Evolutionary conservation across 1,284 basidiomycete species (phyloP).

Genomic region (Volvariella surrecta): DNA sequence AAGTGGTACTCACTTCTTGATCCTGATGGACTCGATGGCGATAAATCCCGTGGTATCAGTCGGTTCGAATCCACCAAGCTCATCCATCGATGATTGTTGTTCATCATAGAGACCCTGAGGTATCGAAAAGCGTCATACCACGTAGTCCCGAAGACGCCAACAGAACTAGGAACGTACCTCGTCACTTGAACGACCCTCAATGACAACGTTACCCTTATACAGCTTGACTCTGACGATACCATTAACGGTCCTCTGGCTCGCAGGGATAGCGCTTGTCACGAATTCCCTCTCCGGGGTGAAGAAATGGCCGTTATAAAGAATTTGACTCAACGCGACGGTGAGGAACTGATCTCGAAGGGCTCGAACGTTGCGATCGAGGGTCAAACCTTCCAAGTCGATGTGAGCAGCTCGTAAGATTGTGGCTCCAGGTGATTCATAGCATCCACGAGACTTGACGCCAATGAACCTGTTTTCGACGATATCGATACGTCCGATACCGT

Average conservation of each 20-base stretch:
- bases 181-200: constrained; percentile 87
- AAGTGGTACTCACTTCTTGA: constrained; percentile 73
- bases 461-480: constrained; percentile 99
- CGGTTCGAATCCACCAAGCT: constrained; percentile 95
- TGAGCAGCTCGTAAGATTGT: constrained; percentile 95
- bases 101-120: constrained; percentile 88
- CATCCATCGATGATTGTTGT: constrained; percentile 98
- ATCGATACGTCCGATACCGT: constrained; percentile 95
- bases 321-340: constrained; percentile 83
- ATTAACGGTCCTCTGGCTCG: constrained; percentile 95
- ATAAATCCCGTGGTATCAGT: constrained; percentile 92
- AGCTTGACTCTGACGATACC: constrained; percentile 86
- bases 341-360: constrained; percentile 93
- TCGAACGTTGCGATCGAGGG: constrained; percentile 95
- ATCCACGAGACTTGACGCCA: constrained; percentile 97
- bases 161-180: constrained; percentile 57
- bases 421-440: constrained; percentile 96
- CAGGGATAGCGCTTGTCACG: constrained; percentile 80
- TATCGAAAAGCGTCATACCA: constrained; percentile 3
- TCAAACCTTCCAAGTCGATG: constrained; percentile 95
- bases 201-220: constrained; percentile 94
- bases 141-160: not conserved
- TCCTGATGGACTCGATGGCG: constrained; percentile 89
- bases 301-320: constrained; percentile 96
- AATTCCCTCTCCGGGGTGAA: constrained; percentile 99